Base-by-base conservation (phyloP, 768 basidiomycete genomes). In the Suillus sp. region DNA sequence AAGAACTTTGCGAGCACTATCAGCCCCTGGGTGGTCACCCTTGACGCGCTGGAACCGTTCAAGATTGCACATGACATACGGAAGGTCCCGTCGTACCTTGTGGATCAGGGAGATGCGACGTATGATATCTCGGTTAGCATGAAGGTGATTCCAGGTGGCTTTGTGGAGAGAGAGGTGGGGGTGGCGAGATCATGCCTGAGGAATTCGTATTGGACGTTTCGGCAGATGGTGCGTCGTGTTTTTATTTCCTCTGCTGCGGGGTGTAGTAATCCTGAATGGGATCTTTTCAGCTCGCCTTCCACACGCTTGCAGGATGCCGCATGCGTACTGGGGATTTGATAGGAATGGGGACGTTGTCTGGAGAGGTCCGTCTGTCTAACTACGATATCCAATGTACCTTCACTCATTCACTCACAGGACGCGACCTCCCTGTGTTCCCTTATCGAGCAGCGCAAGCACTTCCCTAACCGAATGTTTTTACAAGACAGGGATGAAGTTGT, bases 21-120 rank as follows among this genome's bases (percentile, higher is more conserved):
- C 45, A 61, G 60, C 22, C 60, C 60, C 20, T 61, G 60, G 60
- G 60, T 61, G 18, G 51, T 61, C 60, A 61, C 60, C 16, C 60
- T 61, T 16, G 60, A 61, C 27, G 60, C 60, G 27, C 32, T 61
- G 48, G 60, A 61, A 35, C 60, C 60, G 9, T 61, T 61, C 50
- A 47, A 37, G n/a, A n/a, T n/a, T n/a, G n/a, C n/a, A n/a, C n/a
- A n/a, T n/a, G n/a, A n/a, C n/a, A n/a, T n/a, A n/a, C n/a, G n/a
- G n/a, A n/a, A n/a, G 34, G 50, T 61, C 16, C 45, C 50, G 2
- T 38, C 34, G 11, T 61, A 61, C 50, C 60, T 61, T 38, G 27
- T 38, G 22, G 60, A 61, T 51, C 16, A 47, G 37, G 50, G 37
- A 11, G 34, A 61, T 25, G 20, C 20, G 22, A 61, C 60, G 3